Percentiles rank a stretch among this genome's conserved stretches.
Conservation (phyloP, 768 basidiomycete species). For the Butyriboletus loyo region DNA sequence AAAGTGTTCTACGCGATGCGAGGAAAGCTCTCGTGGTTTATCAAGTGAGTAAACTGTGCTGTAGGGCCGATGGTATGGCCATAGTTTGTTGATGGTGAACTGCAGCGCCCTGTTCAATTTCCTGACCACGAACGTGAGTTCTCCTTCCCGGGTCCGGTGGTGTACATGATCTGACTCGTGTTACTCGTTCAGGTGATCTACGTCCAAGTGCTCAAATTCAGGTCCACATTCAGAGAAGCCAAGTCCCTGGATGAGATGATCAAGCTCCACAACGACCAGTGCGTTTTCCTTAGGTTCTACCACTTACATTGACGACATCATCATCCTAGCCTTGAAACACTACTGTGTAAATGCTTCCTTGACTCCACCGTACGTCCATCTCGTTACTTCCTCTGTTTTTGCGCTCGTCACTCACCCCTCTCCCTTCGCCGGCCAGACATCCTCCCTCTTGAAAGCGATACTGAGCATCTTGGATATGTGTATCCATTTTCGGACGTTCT, state of each 20-base stretch:
- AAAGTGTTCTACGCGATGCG: slow-evolving; percentile 77
- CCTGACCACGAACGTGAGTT: slow-evolving; percentile 65
- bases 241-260: slow-evolving; percentile 78
- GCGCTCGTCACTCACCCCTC: background rate
- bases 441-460: slow-evolving; percentile 61
- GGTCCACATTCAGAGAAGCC: slow-evolving; percentile 48
- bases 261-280: slow-evolving; percentile 66
- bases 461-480: slow-evolving; percentile 71
- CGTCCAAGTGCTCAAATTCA: slow-evolving; percentile 57
- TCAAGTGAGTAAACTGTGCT: slow-evolving; percentile 56
- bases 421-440: slow-evolving; percentile 44
- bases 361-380: slow-evolving; percentile 48
- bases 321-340: slow-evolving; percentile 50
- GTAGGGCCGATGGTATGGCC: too few relatives aligned
- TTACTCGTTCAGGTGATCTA: slow-evolving; percentile 57
- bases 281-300: slow-evolving; percentile 23
- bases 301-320: background rate
- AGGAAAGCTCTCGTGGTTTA: slow-evolving; percentile 78
- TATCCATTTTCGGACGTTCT: slow-evolving; percentile 64
- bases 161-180: background rate
- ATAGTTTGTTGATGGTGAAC: background rate
- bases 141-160: background rate
- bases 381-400: background rate
- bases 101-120: slow-evolving; percentile 64
- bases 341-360: slow-evolving; percentile 63